Base-by-base conservation (phyloP, 2,329 filamentous ascomycete species). In the Parascedosporium putredinis region DNA sequence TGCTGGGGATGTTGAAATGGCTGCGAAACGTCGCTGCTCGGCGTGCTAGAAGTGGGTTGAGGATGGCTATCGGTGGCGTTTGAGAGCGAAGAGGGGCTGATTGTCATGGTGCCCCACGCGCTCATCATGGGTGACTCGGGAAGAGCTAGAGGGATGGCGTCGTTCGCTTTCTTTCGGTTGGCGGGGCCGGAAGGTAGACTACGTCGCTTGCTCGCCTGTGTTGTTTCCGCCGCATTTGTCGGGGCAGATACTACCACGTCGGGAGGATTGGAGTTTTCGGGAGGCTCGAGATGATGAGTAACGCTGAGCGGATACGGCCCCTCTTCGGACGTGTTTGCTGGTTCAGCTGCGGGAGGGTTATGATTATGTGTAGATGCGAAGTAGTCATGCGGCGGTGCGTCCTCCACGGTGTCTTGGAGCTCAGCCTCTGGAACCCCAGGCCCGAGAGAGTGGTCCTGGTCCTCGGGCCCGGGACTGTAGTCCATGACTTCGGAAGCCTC, bases 1-100 rank as follows among this genome's bases (percentile, higher is more conserved):
- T 50, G 27, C 27, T 50, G 38, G 25, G 31, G 44, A 20, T 44
- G 27, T 20, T 34, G 40, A 34, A 44, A 50, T 9, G 36, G n/a
- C 4, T 45, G 40, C 4, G 40, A 42, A 5, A 20, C 12, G 20
- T 20, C 20, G 20, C 16, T 42, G 3, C 7, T 16, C 12, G 16
- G 20, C 10, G 38, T 23, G 38, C 7, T 14, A 7, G 38, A 20
- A 10, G 38, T 22, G 4, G 38, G 6, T 5, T 42, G 38, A 18
- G 6, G 12, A 10, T 6, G 16, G 12, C 18, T 20, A 20, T 20
- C 4, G 4, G 18, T 5, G 16, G 18, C 16, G 23, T 22, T 42
- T 12, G 20, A 20, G n/a, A 42, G 20, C 6, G 23, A 14, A 2
- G 44, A 27, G 5, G 23, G 18, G 27, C 33, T 46, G 5, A 46